phyloP scores from a whole-genome alignment of 805 yeast genomes.

The Pichia scutulata region DNA sequence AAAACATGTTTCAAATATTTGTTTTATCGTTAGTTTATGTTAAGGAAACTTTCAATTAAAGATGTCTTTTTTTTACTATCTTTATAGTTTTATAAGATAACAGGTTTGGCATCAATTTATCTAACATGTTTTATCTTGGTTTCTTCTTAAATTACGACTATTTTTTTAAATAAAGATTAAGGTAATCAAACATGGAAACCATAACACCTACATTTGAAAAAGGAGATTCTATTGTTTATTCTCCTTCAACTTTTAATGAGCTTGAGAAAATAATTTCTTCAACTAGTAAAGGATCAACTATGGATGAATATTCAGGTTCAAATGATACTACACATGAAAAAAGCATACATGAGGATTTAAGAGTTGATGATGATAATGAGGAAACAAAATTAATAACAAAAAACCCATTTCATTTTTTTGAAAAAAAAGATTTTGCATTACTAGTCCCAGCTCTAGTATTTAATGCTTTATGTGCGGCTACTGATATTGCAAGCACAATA shows the following conservation, averaged over 20 bases:
- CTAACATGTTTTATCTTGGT: background rate
- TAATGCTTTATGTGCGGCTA: slow-evolving; percentile 44
- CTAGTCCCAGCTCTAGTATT: slow-evolving; percentile 14
- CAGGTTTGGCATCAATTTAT: background rate
- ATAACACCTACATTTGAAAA: background rate
- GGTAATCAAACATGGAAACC: background rate
- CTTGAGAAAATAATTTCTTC: background rate
- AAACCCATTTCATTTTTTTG: slow-evolving; percentile 22
- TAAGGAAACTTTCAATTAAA: background rate
- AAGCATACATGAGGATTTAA: background rate
- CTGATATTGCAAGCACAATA: slow-evolving; percentile 55
- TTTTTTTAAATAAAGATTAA: too few relatives aligned
- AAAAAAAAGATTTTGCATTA: slow-evolving; percentile 19
- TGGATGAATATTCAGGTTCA: background rate
- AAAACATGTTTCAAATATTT: background rate
- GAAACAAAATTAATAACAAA: background rate
- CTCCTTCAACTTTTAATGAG: background rate
- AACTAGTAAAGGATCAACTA: background rate
- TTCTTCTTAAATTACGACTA: background rate
- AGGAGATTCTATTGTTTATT: background rate
- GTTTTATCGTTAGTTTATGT: background rate
- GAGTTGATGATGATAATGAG: background rate
- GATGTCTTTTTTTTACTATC: background rate
- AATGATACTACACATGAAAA: background rate
- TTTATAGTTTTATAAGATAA: background rate